A percentile compares a stretch with the other conserved stretches of the same genome.
These are phyloP conservation scores for Hyparrhenia diplandra DNA, from an alignment of 176 grass and related monocot species.

Conservation along the genomic window DNA sequence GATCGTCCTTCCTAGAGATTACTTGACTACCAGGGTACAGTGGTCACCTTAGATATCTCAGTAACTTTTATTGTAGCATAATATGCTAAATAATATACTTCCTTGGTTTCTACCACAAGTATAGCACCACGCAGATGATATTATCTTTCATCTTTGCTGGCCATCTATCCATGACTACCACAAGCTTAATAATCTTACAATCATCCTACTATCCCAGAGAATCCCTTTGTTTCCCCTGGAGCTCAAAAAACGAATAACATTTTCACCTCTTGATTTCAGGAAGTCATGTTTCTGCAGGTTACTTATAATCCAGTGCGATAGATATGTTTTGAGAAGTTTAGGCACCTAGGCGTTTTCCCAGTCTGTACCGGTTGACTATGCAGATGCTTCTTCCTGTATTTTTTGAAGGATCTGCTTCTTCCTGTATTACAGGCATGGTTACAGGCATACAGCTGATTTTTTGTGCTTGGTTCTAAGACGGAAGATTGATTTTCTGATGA, in stretches of 20 bases:
- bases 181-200: slow-evolving; percentile 4
- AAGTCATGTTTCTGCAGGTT: slow-evolving; percentile 4
- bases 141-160: not conserved
- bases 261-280: not conserved
- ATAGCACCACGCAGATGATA: not conserved
- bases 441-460: not conserved
- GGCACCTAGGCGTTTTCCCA: not conserved
- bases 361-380: not conserved
- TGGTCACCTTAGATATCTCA: not conserved
- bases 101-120: not conserved
- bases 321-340: not conserved
- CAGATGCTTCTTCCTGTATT: not conserved
- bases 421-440: too few relatives aligned
- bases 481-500: not conserved
- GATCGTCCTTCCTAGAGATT: not conserved
- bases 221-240: not conserved
- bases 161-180: not conserved
- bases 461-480: not conserved
- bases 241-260: slow-evolving; percentile 10
- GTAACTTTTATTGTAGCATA: not conserved
- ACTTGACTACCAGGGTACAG: slow-evolving; percentile 4
- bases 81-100: not conserved
- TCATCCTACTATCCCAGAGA: not conserved
- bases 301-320: not conserved
- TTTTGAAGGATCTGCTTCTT: too few relatives aligned